Evolutionary conservation across 75 land plant species (phyloP).

Genomic region (Azolla pinnata): DNA sequence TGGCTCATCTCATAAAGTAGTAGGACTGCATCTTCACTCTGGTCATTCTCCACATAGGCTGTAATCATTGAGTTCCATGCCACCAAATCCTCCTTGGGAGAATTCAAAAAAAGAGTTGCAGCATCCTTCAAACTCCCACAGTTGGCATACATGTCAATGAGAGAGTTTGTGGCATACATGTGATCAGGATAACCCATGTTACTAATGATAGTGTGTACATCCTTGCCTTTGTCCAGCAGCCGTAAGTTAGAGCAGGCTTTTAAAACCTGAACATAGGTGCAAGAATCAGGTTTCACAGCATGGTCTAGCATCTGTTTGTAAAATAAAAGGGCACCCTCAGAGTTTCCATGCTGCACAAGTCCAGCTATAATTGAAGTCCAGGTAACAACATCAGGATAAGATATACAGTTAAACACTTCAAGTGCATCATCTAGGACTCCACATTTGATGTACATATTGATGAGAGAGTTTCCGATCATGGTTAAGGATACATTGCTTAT

Average conservation of each 20-base stretch:
- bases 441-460: slow-evolving; percentile 45
- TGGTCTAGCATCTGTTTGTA: slow-evolving; percentile 26
- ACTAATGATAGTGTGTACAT: neutral
- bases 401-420: slow-evolving; percentile 15
- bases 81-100: neutral
- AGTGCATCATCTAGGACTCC: slow-evolving; percentile 18
- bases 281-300: slow-evolving; percentile 31
- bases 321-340: slow-evolving; percentile 17
- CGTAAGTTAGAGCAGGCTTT: slow-evolving; percentile 8
- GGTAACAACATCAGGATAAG: slow-evolving; percentile 17
- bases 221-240: slow-evolving; percentile 2
- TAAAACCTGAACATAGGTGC: slow-evolving; percentile 16
- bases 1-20: slow-evolving; percentile 32
- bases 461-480: no score
- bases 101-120: neutral
- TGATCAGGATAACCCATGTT: neutral
- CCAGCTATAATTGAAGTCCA: slow-evolving; percentile 51
- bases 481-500: no score
- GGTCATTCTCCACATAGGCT: slow-evolving; percentile 44
- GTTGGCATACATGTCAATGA: slow-evolving; percentile 5
- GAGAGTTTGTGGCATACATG: neutral
- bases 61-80: slow-evolving; percentile 65
- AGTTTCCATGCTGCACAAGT: slow-evolving; percentile 14
- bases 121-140: neutral
- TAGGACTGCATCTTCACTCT: slow-evolving; percentile 26